phyloP scores from a whole-genome alignment of 139 green algal species.

The Nannochloris sp. region DNA sequence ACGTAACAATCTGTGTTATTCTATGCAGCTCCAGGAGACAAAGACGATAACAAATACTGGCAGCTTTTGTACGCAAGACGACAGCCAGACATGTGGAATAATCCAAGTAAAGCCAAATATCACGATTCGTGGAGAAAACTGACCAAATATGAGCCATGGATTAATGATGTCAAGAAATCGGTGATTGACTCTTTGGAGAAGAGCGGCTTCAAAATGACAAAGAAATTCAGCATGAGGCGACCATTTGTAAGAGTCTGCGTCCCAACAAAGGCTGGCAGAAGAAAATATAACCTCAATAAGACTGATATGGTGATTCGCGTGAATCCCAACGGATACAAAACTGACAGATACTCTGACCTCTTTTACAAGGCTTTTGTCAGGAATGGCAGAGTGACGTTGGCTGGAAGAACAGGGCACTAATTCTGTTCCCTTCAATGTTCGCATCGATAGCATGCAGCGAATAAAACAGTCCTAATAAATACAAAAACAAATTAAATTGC shows the following conservation, averaged over 20 bases:
- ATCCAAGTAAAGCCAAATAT: slow-evolving; percentile 2
- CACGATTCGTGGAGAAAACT: background rate
- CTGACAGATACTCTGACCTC: slow-evolving; percentile 3
- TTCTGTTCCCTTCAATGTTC: too few species aligned
- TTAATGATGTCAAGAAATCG: slow-evolving; percentile 2
- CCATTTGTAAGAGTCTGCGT: slow-evolving; percentile 1
- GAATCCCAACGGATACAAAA: background rate
- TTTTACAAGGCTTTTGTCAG: slow-evolving; percentile 2
- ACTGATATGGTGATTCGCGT: slow-evolving; percentile 3
- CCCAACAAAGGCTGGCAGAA: background rate
- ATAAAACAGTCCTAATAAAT: too few species aligned
- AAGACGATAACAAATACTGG: slow-evolving; percentile 4
- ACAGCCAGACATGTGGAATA: slow-evolving; percentile 4
- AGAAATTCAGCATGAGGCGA: background rate
- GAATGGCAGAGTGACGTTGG: background rate
- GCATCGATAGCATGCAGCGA: too few species aligned
- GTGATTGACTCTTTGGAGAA: background rate
- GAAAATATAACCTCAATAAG: background rate
- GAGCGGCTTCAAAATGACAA: background rate
- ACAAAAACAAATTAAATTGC: too few species aligned
- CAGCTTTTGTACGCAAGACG: background rate
- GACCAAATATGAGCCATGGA: background rate
- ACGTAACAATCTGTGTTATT: background rate
- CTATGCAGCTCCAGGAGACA: background rate
- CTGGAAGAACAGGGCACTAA: background rate